Evolutionary conservation across 78 protist species (phyloP), one percentile per base, ranked within the genome.

Genomic region (Dictyostelium firmibasis): DNA sequence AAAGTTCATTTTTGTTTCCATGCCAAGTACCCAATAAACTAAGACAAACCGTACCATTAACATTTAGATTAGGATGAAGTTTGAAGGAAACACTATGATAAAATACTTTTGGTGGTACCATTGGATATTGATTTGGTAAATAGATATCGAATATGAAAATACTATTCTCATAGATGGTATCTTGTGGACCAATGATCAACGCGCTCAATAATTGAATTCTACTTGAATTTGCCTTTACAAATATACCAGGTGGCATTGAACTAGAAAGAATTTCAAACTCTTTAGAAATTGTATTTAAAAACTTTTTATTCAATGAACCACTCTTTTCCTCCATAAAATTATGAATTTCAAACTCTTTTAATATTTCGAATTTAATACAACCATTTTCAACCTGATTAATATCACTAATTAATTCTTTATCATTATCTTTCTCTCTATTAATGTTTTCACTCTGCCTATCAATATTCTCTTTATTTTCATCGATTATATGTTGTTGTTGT

Each of bases 1-100:
- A 94, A 3, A 35, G 11, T 67, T 94, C 97, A 41, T 76, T 85
- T 36, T 83, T 75, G 50, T 94, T 81, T 13, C 97, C 97, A 35
- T 47, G 91, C 97, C 97, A 94, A 14, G 97, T 94, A 27, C 97
- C 97, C 14, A 94, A 77, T 3, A 94, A 25, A 62, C 91, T 81
- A 9, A 94, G 23, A 85, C 97, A 94, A 50, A 94, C 84, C 41
- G 60, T 81, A 8, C 97, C 97, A 84, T 94, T 84, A 16, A 69
- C 78, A 57, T 94, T 67, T n/a, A 94, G 47, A 75, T 94, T 94
- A 20, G 97, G 97, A 84, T 94, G 88, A 7, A 94, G 6, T 27
- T 82, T 81, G 6, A 60, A 77, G n/a, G 92, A 75, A 11, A 86
- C 92, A 36, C 91, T 60, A 79, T 84, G 91, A 67, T 57, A 94